Base-by-base conservation (phyloP, 371 early-diverging fungal species). In the Syncephalastrum contaminatum region DNA sequence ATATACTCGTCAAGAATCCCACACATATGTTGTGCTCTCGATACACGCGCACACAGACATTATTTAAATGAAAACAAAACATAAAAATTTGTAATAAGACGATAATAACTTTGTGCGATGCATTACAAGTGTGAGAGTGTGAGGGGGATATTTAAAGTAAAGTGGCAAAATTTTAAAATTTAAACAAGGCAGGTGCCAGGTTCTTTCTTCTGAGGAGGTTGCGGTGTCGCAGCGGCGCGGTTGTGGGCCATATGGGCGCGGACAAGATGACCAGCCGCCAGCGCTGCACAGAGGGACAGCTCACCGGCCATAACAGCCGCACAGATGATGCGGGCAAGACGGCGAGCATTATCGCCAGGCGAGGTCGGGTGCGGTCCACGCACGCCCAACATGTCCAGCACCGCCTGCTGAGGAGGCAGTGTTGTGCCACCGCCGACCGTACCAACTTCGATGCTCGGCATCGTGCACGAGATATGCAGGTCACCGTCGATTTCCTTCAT, bases 231-330 rank as follows among this genome's bases (percentile, higher is more conserved):
- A 15, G 62, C 51, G 60, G 48, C 75, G 53, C 94, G 82, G 69
- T 94, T 94, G 47, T 90, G 91, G 36, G 80, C 80, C 87, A 94
- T 93, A 51, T 94, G 94, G 4, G 87, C 79, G 69, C 85, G 77
- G 48, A 94, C 94, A 56, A 94, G 66, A 61, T 93, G 90, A 27
- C 92, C 93, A n/a, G 91, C 86, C 14, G 90, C 89, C 48, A 95
- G 75, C 4, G 97, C 97, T 7, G 92, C 81, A 60, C 90, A 89
- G 46, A 94, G 72, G 8, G 92, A 91, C 24, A 98, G 78, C 70
- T 98, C 98, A 44, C 97, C 98, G n/a, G 97, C 97, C 92, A 98
- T 91, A 19, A 97, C 97, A 19, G 93, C 80, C 4, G 95, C 94
- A 60, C 89, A 91, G 48, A 97, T 91, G 46, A 95, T 87, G 20